phyloP scores from a whole-genome alignment of 768 basidiomycete species.

The Leccinellum albellum region DNA sequence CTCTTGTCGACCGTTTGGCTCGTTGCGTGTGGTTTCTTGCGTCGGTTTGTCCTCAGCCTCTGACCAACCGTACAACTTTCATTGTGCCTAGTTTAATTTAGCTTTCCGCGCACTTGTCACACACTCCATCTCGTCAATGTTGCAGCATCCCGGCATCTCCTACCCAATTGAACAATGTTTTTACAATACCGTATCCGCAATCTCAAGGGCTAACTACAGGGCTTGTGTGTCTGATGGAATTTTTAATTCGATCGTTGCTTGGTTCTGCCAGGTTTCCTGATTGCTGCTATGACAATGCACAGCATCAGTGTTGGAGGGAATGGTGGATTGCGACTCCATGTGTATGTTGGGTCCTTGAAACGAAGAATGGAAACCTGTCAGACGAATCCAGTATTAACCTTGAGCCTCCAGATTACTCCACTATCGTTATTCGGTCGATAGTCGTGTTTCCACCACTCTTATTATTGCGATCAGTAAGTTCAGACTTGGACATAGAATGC shows the following conservation, averaged over 20 bases:
- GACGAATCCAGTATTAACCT: not conserved
- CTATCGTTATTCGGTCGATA: not conserved
- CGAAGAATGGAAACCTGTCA: not conserved
- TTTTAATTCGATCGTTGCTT: conserved; percentile 5
- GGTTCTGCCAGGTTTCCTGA: conserved; percentile 12
- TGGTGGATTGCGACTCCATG: not conserved
- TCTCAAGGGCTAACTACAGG: conserved; percentile 30
- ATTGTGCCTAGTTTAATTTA: conserved; percentile 33
- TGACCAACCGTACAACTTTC: conserved; percentile 26
- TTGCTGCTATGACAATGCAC: conserved; percentile 14
- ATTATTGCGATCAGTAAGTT: not conserved
- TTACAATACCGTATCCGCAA: conserved; percentile 33
- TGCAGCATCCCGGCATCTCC: conserved; percentile 41
- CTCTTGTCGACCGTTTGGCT: conserved; percentile 35
- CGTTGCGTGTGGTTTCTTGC: conserved; percentile 35
- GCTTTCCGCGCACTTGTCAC: conserved; percentile 28
- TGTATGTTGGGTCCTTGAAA: not conserved
- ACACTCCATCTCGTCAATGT: conserved; percentile 39
- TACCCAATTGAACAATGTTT: conserved; percentile 39
- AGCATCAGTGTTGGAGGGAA: conserved; percentile 4
- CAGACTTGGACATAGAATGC: not conserved
- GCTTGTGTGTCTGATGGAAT: conserved; percentile 15
- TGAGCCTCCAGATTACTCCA: not conserved
- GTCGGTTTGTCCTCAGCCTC: conserved; percentile 24
- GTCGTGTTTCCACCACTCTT: not conserved